Evolutionary conservation across 805 yeast genomes (phyloP).

Genomic region (Yarrowia sp.): DNA sequence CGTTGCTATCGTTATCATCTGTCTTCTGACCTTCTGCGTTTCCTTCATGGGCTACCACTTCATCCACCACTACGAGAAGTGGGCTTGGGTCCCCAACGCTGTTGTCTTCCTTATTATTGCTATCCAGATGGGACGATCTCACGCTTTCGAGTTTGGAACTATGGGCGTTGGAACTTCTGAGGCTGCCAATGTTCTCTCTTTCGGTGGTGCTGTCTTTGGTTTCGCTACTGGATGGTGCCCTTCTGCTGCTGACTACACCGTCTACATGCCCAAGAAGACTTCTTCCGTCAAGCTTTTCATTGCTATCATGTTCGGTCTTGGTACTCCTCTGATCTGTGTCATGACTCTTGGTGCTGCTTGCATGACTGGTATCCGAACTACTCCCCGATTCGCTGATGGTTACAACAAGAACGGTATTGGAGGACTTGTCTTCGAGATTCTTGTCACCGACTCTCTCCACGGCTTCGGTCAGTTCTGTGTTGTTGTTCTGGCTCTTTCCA

Average conservation of each 20-base stretch:
- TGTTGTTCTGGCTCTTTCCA: conserved; percentile 78
- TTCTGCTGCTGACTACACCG: conserved; percentile 88
- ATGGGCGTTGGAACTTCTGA: conserved; percentile 59
- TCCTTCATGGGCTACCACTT: conserved; percentile 81
- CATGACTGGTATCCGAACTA: conserved; percentile 60
- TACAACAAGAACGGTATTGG: conserved; percentile 63
- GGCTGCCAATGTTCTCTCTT: conserved; percentile 74
- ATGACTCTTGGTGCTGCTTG: conserved; percentile 85
- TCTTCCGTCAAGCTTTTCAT: conserved; percentile 59
- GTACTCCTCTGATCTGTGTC: conserved; percentile 66
- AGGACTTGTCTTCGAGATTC: conserved; percentile 76
- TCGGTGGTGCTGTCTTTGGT: conserved; percentile 81
- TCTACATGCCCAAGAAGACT: conserved; percentile 71
- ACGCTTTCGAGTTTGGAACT: conserved; percentile 57
- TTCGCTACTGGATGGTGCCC: conserved; percentile 95
- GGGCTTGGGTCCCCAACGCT: conserved; percentile 82
- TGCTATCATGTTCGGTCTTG: conserved; percentile 61
- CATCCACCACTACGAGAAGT: conserved; percentile 79
- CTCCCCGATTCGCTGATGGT: conserved; percentile 47
- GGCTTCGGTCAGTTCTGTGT: conserved; percentile 89
- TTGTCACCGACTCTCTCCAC: conserved; percentile 76
- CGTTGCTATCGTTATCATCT: conserved; percentile 82
- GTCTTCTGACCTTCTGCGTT: conserved; percentile 62
- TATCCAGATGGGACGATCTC: conserved; percentile 67
- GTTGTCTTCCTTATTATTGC: conserved; percentile 73